Conservation (phyloP, 495 filamentous ascomycete genomes). For the Hyaloscypha bicolor region DNA sequence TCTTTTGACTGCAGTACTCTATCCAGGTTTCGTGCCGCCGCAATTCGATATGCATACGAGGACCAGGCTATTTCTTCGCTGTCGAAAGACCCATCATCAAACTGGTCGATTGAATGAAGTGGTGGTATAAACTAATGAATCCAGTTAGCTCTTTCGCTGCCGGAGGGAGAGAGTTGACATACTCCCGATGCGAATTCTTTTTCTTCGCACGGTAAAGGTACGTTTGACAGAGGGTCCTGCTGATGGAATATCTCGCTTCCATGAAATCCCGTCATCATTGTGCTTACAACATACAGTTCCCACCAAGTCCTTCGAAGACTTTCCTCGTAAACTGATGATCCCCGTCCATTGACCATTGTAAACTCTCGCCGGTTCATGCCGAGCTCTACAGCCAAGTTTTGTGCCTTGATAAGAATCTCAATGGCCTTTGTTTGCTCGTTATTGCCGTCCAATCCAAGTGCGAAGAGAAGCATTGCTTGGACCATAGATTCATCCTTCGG, state of each 20-base stretch:
- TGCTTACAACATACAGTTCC: conserved; percentile 82
- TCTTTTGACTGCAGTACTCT: conserved; percentile 63
- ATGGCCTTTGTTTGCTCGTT: conserved; percentile 66
- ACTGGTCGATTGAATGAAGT: conserved; percentile 64
- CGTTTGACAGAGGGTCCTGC: conserved; percentile 54
- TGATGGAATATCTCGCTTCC: conserved; percentile 56
- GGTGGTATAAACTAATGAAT: conserved; percentile 57
- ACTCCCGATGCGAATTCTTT: conserved; percentile 65
- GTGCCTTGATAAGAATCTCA: conserved; percentile 64
- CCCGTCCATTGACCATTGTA: conserved; percentile 44
- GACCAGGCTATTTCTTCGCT: conserved; percentile 63
- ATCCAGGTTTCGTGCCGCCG: conserved; percentile 71
- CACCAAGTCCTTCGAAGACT: conserved; percentile 87
- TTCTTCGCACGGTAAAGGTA: conserved; percentile 75
- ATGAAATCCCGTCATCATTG: conserved; percentile 59
- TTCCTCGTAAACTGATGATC: conserved; percentile 58
- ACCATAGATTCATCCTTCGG: conserved; percentile 66
- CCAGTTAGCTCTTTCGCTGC: conserved; percentile 5
- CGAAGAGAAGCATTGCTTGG: conserved; percentile 74
- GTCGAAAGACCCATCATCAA: conserved; percentile 67
- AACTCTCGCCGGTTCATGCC: conserved; percentile 65
- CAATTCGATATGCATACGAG: conserved; percentile 75
- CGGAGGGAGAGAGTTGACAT: conserved; percentile 34
- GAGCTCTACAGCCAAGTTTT: conserved; percentile 72
- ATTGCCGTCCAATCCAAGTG: conserved; percentile 75